Evolutionary conservation across 371 early-diverging fungal species (phyloP), one percentile per base, ranked within the genome.

Genomic region (Syncephalastrum racemosum): DNA sequence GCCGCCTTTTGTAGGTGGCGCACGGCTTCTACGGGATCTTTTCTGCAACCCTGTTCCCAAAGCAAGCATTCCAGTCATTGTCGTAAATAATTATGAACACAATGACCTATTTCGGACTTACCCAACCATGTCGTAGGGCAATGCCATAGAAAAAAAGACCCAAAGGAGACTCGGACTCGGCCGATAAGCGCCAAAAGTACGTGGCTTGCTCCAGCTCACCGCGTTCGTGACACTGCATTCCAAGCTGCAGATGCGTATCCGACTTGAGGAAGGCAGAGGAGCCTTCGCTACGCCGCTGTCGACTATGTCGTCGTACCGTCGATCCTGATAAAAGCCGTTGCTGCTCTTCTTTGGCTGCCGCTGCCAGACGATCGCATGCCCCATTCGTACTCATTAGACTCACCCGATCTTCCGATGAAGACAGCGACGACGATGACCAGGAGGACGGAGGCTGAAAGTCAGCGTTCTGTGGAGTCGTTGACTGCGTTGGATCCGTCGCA

Each of bases 81-180:
- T 41, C 15, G 41, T 15, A 15, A 46, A 15, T 31, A 8, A 31
- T 8, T 31, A 10, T 10, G 2, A 31, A 12, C 6, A 5, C 2
- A 31, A 31, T 8, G 36, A 31, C 36, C 10, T 10, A 12, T 31
- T 25, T 23, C 24, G 15, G 16, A 54, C 49, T 36, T 70, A 74
- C 85, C 90, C 95, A 95, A 16, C 96, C 96, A 64, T 96, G 96
- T 8, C 96, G 84, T 19, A 95, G 71, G 25, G 90, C 87, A 56
- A 96, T 81, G 16, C 93, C 96, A 63, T 89, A 94, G 62, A 96
- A 86, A 61, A 95, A 84, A 74, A 95, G 73, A 2, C 94, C 96
- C 0, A 92, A 70, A 3, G 92, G 89, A 58, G 84, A 84, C 4
- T 88, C 85, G 41, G 77, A 53, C 43, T 90, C 83, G 13, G 95